phyloP scores from a whole-genome alignment of 371 early-diverging fungal genomes.

The Entomophthora muscae region DNA sequence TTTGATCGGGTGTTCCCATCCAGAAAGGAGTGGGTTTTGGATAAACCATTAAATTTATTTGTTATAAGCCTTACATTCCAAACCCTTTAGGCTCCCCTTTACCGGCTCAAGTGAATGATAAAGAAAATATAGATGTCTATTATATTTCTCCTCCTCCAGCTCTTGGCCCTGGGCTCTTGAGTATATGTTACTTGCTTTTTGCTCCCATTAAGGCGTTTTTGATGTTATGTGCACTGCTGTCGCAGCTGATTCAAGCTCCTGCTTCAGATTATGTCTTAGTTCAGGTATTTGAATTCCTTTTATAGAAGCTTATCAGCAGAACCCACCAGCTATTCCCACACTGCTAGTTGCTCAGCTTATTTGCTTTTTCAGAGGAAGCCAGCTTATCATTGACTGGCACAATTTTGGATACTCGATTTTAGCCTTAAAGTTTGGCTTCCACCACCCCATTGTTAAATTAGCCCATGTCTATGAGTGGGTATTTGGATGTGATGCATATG shows the following conservation, averaged over 20 bases:
- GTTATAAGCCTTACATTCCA: too few relatives aligned
- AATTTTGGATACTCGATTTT: constrained; percentile 88
- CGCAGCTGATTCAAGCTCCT: constrained; percentile 15
- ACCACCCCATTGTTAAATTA: constrained; percentile 31
- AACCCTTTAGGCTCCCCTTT: constrained; percentile 26
- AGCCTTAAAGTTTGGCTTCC: constrained; percentile 41
- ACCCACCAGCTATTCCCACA: constrained; percentile 90
- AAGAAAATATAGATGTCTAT: constrained; percentile 23
- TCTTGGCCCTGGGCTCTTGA: constrained; percentile 32
- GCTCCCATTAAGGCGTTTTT: constrained; percentile 44
- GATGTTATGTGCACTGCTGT: constrained; percentile 22
- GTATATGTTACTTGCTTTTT: constrained; percentile 29
- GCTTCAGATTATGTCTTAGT: constrained; percentile 51
- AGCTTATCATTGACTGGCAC: constrained; percentile 91
- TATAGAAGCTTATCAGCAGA: constrained; percentile 29
- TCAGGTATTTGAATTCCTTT: constrained; percentile 40
- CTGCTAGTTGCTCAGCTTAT: constrained; percentile 51
- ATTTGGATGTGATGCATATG: constrained; percentile 51
- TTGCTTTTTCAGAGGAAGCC: constrained; percentile 31
- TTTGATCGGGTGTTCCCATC: too few relatives aligned
- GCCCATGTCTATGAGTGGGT: constrained; percentile 46
- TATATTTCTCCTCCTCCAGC: constrained; percentile 22
- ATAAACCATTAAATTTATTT: too few relatives aligned
- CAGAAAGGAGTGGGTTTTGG: too few relatives aligned
- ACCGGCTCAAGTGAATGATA: constrained; percentile 16